phyloP scores from a whole-genome alignment of 495 filamentous ascomycete species.

The Aspergillus bertholletiae region DNA sequence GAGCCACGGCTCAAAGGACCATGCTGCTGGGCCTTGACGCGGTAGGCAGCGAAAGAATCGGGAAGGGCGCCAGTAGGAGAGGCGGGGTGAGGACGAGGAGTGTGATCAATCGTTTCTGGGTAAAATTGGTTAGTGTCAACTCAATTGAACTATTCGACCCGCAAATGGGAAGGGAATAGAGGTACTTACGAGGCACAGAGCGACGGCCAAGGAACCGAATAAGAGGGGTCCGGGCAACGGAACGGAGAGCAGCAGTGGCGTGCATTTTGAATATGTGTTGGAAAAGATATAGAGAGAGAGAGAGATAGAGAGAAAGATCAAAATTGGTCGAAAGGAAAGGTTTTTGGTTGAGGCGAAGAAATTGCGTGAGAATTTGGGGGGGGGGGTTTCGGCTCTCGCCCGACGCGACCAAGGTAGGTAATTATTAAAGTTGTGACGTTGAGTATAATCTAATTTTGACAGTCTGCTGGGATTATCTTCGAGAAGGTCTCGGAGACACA shows the following conservation, averaged over 20 bases:
- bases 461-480: neutral
- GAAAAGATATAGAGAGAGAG: neutral
- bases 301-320: neutral
- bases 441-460: neutral
- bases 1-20: conserved; percentile 64
- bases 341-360: conserved; percentile 18
- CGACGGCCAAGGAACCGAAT: conserved; percentile 94
- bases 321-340: conserved; percentile 6
- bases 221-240: conserved; percentile 70
- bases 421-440: conserved; percentile 1
- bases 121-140: too few species aligned
- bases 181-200: conserved; percentile 66
- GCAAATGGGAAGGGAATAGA: neutral
- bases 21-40: conserved; percentile 88
- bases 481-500: neutral
- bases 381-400: conserved; percentile 29
- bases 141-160: neutral
- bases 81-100: conserved; percentile 58
- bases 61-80: conserved; percentile 60
- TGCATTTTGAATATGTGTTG: conserved; percentile 50
- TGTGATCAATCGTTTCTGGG: conserved; percentile 68
- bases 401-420: conserved; percentile 26
- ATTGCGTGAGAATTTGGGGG: conserved; percentile 19
- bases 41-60: conserved; percentile 84
- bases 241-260: conserved; percentile 62